A percentile compares a stretch with the other conserved stretches of the same genome.
Evolutionary conservation across 2,329 filamentous ascomycete species (phyloP).

Genomic region (Raffaelea arxii): DNA sequence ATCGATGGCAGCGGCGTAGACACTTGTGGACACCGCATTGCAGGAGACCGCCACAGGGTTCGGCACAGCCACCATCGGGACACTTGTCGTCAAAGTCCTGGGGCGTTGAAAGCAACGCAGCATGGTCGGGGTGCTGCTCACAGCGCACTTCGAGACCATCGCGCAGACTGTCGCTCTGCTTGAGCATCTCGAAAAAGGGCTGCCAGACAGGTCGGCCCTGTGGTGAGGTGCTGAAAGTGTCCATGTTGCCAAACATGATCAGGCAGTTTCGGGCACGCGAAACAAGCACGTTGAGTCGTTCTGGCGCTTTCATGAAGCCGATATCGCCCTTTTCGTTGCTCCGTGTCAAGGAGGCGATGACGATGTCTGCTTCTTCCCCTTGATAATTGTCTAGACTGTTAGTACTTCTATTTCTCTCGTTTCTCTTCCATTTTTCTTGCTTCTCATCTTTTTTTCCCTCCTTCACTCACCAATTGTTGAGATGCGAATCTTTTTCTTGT

Average conservation of each 20-base stretch:
- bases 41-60: constrained; percentile 42
- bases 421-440: too few relatives aligned
- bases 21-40: too few relatives aligned
- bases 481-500: constrained; percentile 45
- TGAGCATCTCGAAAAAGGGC: constrained; percentile 46
- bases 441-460: too few relatives aligned
- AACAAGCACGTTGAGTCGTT: constrained; percentile 61
- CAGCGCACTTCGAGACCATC: constrained; percentile 53
- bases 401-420: too few relatives aligned
- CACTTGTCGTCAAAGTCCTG: constrained; percentile 51
- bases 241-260: constrained; percentile 60
- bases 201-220: constrained; percentile 34
- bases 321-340: constrained; percentile 56
- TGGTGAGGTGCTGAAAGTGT: constrained; percentile 44
- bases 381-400: constrained; percentile 72
- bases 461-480: constrained; percentile 57
- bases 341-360: constrained; percentile 57
- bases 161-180: constrained; percentile 38
- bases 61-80: constrained; percentile 60
- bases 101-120: constrained; percentile 33
- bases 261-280: constrained; percentile 56
- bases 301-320: constrained; percentile 57
- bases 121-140: constrained; percentile 44
- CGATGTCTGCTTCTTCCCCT: constrained; percentile 66
- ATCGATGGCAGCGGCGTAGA: too few relatives aligned